phyloP scores from a whole-genome alignment of 75 land plant species.

The Selaginella moellendorffii region DNA sequence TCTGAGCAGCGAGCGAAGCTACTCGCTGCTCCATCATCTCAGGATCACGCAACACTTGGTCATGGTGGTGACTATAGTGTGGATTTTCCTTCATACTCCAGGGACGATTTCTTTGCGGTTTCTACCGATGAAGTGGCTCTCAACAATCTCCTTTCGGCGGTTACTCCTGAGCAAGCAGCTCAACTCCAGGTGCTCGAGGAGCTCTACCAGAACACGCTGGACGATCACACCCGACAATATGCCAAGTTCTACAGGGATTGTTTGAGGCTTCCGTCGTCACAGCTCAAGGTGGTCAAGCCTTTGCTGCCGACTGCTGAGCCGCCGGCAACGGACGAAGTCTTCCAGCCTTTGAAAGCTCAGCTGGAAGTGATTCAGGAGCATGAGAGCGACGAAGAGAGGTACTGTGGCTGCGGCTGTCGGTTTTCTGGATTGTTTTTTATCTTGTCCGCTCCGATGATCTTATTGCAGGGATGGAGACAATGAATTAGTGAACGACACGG shows the following conservation, averaged over 20 bases:
- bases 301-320: not conserved
- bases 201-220: not conserved
- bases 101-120: conserved; percentile 36
- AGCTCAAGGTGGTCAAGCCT: not conserved
- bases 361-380: not conserved
- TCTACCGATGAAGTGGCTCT: conserved; percentile 24
- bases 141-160: conserved; percentile 11
- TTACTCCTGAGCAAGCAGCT: conserved; percentile 35
- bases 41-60: no score
- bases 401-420: no score
- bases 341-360: not conserved
- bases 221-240: not conserved
- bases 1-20: conserved; percentile 18
- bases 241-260: not conserved
- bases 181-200: conserved; percentile 8
- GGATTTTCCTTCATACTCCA: conserved; percentile 28
- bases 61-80: no score
- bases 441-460: no score
- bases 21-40: no score
- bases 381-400: no score
- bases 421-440: no score
- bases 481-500: no score
- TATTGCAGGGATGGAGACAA: no score
- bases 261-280: not conserved
- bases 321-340: no score